These are phyloP conservation scores for Helichrysum umbraculigerum DNA, from an alignment of 129 eudicot species.

Conservation along the genomic window DNA sequence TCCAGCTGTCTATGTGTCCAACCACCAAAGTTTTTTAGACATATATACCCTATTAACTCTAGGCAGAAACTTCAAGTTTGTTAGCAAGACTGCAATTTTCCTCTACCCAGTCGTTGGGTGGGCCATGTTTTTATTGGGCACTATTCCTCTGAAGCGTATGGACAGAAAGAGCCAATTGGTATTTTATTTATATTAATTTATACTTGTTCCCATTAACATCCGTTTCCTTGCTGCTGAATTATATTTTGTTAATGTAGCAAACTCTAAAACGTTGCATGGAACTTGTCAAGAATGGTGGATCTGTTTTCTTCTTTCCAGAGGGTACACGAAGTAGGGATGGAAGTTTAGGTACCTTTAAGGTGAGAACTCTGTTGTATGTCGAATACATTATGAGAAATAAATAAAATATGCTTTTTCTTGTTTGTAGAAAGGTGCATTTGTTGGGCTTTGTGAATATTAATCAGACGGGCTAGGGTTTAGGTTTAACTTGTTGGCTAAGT, in stretches of 20 bases:
- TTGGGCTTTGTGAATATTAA: no score
- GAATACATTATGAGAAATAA: background rate
- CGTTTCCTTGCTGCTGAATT: conserved; percentile 2
- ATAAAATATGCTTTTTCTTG: background rate
- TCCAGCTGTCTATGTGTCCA: conserved; percentile 88
- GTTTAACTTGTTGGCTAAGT: no score
- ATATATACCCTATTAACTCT: conserved; percentile 79
- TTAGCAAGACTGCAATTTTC: conserved; percentile 87
- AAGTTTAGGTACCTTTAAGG: conserved; percentile 79
- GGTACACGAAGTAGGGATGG: conserved; percentile 94
- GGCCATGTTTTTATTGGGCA: conserved; percentile 93
- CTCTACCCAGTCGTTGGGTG: conserved; percentile 83
- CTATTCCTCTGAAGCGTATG: conserved; percentile 88
- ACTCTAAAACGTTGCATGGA: conserved; percentile 83
- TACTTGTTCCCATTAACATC: background rate
- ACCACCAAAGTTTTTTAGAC: conserved; percentile 96
- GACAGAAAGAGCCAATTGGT: conserved; percentile 96
- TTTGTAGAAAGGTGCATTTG: conserved; percentile 95
- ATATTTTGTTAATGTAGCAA: conserved; percentile 46
- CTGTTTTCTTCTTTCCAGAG: conserved; percentile 94
- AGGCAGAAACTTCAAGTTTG: conserved; percentile 84
- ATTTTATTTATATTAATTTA: conserved; percentile 1
- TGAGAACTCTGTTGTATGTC: conserved; percentile 25
- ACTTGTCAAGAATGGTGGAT: conserved; percentile 84
- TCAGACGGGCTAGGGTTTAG: no score